Conservation (phyloP, 139 green algal species). For the Nannochloris sp. region DNA sequence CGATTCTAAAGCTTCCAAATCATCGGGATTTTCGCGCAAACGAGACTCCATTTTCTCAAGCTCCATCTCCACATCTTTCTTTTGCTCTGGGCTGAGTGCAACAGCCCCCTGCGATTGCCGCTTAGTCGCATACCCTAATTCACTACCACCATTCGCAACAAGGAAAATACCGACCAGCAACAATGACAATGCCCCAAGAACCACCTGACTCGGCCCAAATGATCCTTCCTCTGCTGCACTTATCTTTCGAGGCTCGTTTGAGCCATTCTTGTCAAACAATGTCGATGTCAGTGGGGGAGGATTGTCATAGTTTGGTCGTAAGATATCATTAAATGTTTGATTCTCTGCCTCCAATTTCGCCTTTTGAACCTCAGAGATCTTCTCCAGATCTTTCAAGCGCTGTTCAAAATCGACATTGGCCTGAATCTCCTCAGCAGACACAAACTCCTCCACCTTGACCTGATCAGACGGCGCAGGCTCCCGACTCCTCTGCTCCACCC, state of each 20-base stretch:
- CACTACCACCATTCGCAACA: conserved; percentile 17
- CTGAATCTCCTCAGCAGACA: conserved; percentile 2
- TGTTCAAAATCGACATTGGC: conserved; percentile 26
- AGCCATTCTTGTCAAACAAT: conserved; percentile 2
- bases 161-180: conserved; percentile 22
- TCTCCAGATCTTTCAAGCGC: conserved; percentile 18
- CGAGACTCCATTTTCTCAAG: conserved; percentile 8
- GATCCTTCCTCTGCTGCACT: conserved; percentile 6
- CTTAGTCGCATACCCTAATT: conserved; percentile 6
- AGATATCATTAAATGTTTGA: conserved; percentile 3
- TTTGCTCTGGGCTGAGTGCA: conserved; percentile 7
- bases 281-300: conserved; percentile 21
- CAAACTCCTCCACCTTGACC: not conserved
- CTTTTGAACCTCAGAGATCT: conserved; percentile 12
- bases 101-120: not conserved
- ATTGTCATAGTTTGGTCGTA: conserved; percentile 16
- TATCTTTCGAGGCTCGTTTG: not conserved
- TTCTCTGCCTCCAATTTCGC: not conserved
- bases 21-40: conserved; percentile 1
- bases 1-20: conserved; percentile 20
- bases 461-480: not conserved
- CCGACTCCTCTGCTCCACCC: too few relatives aligned
- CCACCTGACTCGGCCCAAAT: conserved; percentile 23
- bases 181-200: conserved; percentile 14
- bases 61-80: conserved; percentile 14